These are phyloP conservation scores for Saccharomycopsis sp. DNA, from an alignment of 805 yeast genomes.

Conservation along the genomic window DNA sequence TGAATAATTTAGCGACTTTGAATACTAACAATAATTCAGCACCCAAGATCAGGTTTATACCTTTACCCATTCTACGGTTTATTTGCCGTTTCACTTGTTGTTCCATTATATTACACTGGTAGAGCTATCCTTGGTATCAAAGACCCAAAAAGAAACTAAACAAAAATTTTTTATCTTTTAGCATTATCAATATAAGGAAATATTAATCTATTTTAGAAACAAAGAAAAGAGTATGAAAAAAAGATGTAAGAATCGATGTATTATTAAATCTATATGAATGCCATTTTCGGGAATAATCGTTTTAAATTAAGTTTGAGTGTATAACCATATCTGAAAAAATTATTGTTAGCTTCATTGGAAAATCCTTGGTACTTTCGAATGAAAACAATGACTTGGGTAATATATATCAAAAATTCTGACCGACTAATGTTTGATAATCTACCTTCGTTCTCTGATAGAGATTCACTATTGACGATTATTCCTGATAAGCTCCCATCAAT, in stretches of 20 bases:
- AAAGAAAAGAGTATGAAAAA: too few species aligned
- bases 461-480: too few species aligned
- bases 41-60: slow-evolving; percentile 55
- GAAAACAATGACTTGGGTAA: slow-evolving; percentile 11
- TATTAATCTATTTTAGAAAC: too few species aligned
- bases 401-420: slow-evolving; percentile 8
- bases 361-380: slow-evolving; percentile 13
- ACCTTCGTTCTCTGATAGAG: too few species aligned
- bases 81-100: slow-evolving; percentile 50
- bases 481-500: not conserved
- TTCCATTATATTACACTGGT: slow-evolving; percentile 57
- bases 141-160: slow-evolving; percentile 28
- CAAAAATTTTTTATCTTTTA: not conserved
- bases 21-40: slow-evolving; percentile 22
- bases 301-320: slow-evolving; percentile 1
- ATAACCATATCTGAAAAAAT: slow-evolving; percentile 4
- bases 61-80: slow-evolving; percentile 68
- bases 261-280: too few species aligned
- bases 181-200: not conserved
- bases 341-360: slow-evolving; percentile 3
- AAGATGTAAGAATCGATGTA: too few species aligned
- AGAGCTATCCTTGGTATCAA: slow-evolving; percentile 69
- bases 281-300: slow-evolving; percentile 4
- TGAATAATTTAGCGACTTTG: not conserved
- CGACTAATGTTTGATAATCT: slow-evolving; percentile 5